A percentile compares a stretch with the other conserved stretches of the same genome.
Conservation (phyloP, 768 basidiomycete genomes). For the Leccinum broughii region DNA sequence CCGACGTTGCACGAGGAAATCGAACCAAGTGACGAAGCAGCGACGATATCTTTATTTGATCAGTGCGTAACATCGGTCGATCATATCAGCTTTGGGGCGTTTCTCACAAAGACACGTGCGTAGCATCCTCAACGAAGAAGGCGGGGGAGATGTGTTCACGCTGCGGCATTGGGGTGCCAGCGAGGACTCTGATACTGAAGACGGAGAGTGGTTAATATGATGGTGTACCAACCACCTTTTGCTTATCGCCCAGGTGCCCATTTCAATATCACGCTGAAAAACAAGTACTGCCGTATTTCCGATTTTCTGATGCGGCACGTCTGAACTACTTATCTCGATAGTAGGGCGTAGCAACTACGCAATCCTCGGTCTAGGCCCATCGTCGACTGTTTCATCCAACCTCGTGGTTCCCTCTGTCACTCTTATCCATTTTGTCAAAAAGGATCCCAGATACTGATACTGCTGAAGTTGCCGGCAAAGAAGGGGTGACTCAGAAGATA, state of each 20-base stretch:
- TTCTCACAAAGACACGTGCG: slow-evolving; percentile 11
- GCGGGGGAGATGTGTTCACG: slow-evolving; percentile 54
- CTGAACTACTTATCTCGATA: background rate
- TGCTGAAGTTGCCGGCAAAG: background rate
- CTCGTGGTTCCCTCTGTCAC: background rate
- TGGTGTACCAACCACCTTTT: slow-evolving; percentile 7
- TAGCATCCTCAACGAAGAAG: slow-evolving; percentile 63
- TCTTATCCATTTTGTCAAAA: background rate
- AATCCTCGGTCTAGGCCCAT: background rate
- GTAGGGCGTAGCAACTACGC: background rate
- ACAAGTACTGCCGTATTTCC: background rate
- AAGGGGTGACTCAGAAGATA: background rate
- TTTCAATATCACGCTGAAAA: slow-evolving; percentile 1
- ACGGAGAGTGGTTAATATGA: slow-evolving; percentile 25
- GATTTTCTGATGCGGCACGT: background rate
- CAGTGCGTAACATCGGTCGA: slow-evolving; percentile 48
- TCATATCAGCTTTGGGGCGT: background rate
- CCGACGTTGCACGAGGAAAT: slow-evolving; percentile 30
- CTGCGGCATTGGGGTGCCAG: slow-evolving; percentile 40
- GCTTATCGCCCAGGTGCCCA: background rate
- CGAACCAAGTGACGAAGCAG: slow-evolving; percentile 42
- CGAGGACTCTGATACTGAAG: slow-evolving; percentile 28
- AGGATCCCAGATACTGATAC: background rate
- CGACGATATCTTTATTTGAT: slow-evolving; percentile 69
- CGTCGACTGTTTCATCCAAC: background rate